Evolutionary conservation across 129 eudicot species (phyloP), one percentile per base, ranked within the genome.

Genomic region (Centaurea solstitialis): DNA sequence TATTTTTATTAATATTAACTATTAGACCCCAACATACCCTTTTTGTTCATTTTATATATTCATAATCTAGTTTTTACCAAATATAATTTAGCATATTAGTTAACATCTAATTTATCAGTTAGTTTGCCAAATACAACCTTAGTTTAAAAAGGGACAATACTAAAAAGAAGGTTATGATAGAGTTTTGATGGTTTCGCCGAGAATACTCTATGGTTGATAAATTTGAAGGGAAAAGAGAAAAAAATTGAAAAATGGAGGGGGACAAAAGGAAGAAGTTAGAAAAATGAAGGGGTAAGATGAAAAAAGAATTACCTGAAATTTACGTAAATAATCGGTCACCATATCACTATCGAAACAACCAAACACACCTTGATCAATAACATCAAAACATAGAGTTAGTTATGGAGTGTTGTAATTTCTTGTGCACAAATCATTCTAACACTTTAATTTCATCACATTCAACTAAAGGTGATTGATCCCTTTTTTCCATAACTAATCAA

Each of bases 321-420:
- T 82, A 82, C 82, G 86, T 82, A 71, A 82, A 62, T 43, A 76
- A 76, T 82, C 86, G 82, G 86, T 82, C 86, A 82, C 82, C 73
- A 70, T 70, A 82, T 82, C 86, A 18, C 76, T 78, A 79, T 70
- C 83, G 40, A 70, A 79, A 79, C 83, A 57, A 70, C 62, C 30
- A 79, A 76, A 62, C 41, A 26, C 30, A 79, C 83, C 72, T 79
- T 53, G 28, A 67, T 33, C 37, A 57, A 70, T 50, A 76, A 30
- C 69, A 45, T 79, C 57, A 53, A 70, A 28, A 78, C 12, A 12
- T 41, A 26, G 75, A 45, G 82, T 76, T 82, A 40, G 85, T 82
- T 76, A 82, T 75, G 37, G 77, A 11, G 18, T 67, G 64, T 76
- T 76, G 65, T 82, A 82, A 59, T 70, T 82, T 82, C 86, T 82